phyloP scores from a whole-genome alignment of 225 moss, liverwort and hornwort genomes.

The Ulota crispa region DNA sequence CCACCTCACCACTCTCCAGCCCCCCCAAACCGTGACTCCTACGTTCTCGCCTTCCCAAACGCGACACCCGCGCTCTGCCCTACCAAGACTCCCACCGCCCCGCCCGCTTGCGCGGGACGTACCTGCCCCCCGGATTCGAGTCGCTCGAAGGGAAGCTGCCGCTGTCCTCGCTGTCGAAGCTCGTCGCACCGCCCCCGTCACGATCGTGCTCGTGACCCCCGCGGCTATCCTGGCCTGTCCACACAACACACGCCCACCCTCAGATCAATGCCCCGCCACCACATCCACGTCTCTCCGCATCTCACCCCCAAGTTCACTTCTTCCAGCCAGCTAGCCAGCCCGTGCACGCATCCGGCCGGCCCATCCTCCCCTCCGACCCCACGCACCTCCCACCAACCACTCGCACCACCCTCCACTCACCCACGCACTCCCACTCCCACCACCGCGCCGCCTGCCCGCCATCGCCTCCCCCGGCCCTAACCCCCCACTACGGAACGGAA shows the following conservation, averaged over 20 bases:
- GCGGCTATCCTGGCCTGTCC: constrained; percentile 42
- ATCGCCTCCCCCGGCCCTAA: neutral
- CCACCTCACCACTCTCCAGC: neutral
- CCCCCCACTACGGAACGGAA: neutral
- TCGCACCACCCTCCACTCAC: neutral
- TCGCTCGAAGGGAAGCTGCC: constrained; percentile 61
- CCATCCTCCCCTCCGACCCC: neutral
- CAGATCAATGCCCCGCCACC: neutral
- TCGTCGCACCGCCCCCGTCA: constrained; percentile 43
- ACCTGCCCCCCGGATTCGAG: constrained; percentile 58
- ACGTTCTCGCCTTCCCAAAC: neutral
- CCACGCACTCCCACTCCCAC: neutral
- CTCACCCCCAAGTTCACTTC: neutral
- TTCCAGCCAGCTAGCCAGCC: neutral
- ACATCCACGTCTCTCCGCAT: neutral
- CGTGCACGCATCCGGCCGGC: neutral
- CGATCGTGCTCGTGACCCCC: constrained; percentile 48
- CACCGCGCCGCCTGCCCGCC: neutral
- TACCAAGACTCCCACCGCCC: neutral
- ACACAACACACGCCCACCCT: neutral
- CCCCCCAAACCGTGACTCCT: neutral
- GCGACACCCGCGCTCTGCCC: neutral
- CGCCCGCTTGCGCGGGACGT: neutral
- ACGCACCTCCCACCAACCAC: neutral
- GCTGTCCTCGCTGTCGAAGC: constrained; percentile 58